Base-by-base conservation (phyloP, 495 filamentous ascomycete genomes). In the Gamarada debralockiae region DNA sequence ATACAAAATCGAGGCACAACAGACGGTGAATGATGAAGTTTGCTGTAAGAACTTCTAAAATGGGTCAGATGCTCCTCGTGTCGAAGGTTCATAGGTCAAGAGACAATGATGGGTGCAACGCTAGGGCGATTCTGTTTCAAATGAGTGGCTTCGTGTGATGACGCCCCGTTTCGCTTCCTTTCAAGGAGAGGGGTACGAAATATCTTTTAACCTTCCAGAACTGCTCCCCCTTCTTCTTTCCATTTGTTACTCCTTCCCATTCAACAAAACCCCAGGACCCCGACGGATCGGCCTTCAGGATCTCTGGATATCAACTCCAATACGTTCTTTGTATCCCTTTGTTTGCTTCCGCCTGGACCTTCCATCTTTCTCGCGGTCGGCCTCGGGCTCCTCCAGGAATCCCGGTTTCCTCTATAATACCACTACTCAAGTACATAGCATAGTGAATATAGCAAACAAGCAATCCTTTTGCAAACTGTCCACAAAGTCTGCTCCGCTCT, bases 371-470 rank as follows among this genome's bases (percentile, higher is more conserved):
- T 29, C 27, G 10, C 27, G 5, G 27, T 29, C 27, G 27, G 27
- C 10, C 27, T 29, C 27, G 27, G 10, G n/a, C n/a, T n/a, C 27
- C 27, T 29, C 27, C 27, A 29, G 27, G 27, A 29, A 5, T 29
- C 27, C 27, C 27, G 27, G 44, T 47, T 46, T 27, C 44, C 36
- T 56, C 49, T 53, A 58, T 52, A n/a, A n/a, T n/a, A n/a, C n/a
- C n/a, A n/a, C n/a, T n/a, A 29, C 46, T 67, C 57, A 70, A 70
- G 63, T 75, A 75, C 64, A 70, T 78, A 78, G 73, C 68, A 70
- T 75, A 75, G 70, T 70, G 69, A 78, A 71, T 52, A 76, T 71
- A 58, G 42, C 48, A 63, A 56, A 62, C 47, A 58, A 63, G 65
- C 65, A 67, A 61, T 67, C 72, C 59, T 67, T 65, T 54, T 65